Evolutionary conservation across 345 rosid species (phyloP).

Genomic region (Eucalyptus caleyi): DNA sequence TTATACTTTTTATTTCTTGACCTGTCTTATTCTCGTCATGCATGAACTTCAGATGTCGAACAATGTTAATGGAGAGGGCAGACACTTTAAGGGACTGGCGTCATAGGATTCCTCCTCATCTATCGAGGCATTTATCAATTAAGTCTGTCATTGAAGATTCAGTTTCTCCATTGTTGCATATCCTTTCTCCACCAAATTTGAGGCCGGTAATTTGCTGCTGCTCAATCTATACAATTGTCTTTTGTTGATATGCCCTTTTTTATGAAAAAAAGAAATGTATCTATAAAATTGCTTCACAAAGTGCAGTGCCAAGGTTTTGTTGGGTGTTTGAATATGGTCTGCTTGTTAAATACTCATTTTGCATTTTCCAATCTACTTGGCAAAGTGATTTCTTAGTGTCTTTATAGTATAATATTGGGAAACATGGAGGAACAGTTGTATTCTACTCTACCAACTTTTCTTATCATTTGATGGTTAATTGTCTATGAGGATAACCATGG

Average conservation of each 20-base stretch:
- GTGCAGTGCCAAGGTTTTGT: not conserved
- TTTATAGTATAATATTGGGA: not conserved
- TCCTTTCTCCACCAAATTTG: constrained; percentile 72
- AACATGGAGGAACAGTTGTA: not conserved
- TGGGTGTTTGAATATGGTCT: not conserved
- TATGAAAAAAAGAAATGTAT: not conserved
- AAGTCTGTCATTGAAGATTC: constrained; percentile 67
- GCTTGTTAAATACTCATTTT: not conserved
- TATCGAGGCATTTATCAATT: constrained; percentile 75
- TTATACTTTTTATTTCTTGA: not conserved
- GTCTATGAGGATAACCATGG: not conserved
- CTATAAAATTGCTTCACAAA: not conserved
- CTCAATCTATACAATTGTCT: not conserved
- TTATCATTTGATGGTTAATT: not conserved
- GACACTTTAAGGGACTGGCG: constrained; percentile 70
- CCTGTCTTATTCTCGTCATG: not conserved
- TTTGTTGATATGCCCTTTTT: not conserved
- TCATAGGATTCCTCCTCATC: constrained; percentile 51
- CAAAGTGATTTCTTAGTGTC: not conserved
- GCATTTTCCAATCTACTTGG: not conserved
- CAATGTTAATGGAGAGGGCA: constrained; percentile 47
- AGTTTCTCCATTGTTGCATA: constrained; percentile 62
- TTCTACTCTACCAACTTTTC: not conserved
- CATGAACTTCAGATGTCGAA: constrained; percentile 49
- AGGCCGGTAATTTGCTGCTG: constrained; percentile 49